phyloP scores from a whole-genome alignment of 78 protist species.

The Dictyostelium firmibasis region DNA sequence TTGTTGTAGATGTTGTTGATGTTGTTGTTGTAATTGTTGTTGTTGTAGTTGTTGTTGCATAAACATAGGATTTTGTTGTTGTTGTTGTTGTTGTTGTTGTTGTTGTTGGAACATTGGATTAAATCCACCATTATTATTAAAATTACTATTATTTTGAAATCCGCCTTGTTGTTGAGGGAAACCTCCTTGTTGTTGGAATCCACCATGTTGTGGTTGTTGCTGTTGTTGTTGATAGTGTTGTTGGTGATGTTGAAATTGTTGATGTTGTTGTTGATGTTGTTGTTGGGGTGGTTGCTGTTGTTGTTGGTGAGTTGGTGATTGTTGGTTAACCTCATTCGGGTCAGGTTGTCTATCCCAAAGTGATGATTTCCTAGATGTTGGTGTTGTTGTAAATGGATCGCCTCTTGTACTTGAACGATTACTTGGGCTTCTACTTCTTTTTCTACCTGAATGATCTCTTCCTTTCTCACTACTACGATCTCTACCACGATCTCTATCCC shows the following conservation, averaged over 20 bases:
- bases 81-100: background rate
- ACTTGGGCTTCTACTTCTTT: background rate
- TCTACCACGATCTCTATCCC: background rate
- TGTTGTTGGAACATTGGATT: background rate
- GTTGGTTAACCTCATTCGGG: constrained; percentile 14
- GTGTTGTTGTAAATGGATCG: constrained; percentile 12
- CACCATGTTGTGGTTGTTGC: background rate
- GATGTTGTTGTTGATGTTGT: background rate
- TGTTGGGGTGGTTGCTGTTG: background rate
- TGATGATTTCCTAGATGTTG: background rate
- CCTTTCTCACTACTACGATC: background rate
- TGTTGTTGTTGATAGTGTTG: constrained; percentile 21
- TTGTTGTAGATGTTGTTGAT: background rate
- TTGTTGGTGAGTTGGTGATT: background rate
- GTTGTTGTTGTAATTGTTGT: background rate
- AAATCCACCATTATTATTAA: background rate
- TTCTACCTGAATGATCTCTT: background rate
- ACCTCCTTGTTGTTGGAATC: background rate
- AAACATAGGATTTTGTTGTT: too few relatives aligned
- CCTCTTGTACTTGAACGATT: background rate
- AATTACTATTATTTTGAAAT: background rate
- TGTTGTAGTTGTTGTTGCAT: background rate
- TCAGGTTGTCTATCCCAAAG: constrained; percentile 80
- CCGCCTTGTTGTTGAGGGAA: background rate
- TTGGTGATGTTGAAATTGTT: background rate